phyloP scores from a whole-genome alignment of 495 filamentous ascomycete species.

The Aspergillus steynii region DNA sequence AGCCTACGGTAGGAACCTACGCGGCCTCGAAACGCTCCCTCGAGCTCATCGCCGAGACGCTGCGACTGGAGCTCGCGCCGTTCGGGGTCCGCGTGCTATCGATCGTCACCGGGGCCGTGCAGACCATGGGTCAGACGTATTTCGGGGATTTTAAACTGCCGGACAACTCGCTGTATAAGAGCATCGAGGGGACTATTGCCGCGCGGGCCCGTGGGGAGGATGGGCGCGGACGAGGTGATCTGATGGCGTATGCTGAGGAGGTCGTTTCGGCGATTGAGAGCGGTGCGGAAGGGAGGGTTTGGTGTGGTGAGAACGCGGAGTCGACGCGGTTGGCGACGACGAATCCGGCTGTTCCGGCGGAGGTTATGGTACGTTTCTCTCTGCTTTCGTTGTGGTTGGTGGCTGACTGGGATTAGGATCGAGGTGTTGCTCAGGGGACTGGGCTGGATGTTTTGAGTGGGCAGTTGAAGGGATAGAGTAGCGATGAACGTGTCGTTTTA shows the following conservation, averaged over 20 bases:
- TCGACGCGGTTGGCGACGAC: not conserved
- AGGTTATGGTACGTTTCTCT: not conserved
- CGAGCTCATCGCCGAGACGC: slow-evolving; percentile 39
- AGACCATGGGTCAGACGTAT: slow-evolving; percentile 10
- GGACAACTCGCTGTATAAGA: slow-evolving; percentile 18
- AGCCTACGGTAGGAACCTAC: slow-evolving; percentile 31
- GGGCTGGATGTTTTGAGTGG: not conserved
- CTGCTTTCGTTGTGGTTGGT: too few relatives aligned
- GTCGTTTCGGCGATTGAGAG: slow-evolving; percentile 12
- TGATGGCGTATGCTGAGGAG: slow-evolving; percentile 18
- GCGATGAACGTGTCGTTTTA: not conserved
- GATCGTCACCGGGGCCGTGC: slow-evolving; percentile 25
- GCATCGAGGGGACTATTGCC: slow-evolving; percentile 20
- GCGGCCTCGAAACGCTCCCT: slow-evolving; percentile 56
- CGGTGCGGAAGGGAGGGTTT: slow-evolving; percentile 14
- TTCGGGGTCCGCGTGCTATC: slow-evolving; percentile 30
- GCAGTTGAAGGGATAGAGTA: not conserved
- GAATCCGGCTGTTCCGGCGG: not conserved
- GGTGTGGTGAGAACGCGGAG: slow-evolving; percentile 14
- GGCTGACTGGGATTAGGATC: not conserved
- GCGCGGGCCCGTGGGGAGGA: slow-evolving; percentile 15
- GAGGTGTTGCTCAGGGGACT: not conserved
- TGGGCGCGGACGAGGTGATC: slow-evolving; percentile 7
- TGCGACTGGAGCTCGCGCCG: slow-evolving; percentile 55
- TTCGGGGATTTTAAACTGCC: slow-evolving; percentile 13